Conservation (phyloP, 805 yeast genomes). For the Pichia rugopelliculosa region DNA sequence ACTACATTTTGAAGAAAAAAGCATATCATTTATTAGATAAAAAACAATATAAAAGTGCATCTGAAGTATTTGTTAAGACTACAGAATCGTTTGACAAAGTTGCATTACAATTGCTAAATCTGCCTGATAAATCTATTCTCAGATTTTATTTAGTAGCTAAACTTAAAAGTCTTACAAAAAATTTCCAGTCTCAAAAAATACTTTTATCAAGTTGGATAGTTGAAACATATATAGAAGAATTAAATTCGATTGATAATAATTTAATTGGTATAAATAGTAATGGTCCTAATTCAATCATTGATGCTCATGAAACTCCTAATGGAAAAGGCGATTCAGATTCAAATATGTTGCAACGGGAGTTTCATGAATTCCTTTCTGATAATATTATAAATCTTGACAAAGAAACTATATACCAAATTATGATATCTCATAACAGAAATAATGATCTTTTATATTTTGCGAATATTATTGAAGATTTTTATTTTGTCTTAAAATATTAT, state of each 20-base stretch:
- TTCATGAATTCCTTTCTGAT: slow-evolving; percentile 42
- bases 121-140: slow-evolving; percentile 35
- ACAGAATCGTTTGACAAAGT: slow-evolving; percentile 63
- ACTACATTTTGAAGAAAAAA: slow-evolving; percentile 44
- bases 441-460: slow-evolving; percentile 64
- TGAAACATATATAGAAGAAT: slow-evolving; percentile 45
- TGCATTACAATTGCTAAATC: slow-evolving; percentile 47
- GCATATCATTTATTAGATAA: slow-evolving; percentile 41
- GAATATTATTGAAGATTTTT: slow-evolving; percentile 56
- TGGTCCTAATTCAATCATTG: background rate
- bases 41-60: slow-evolving; percentile 33
- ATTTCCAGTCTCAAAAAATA: slow-evolving; percentile 36
- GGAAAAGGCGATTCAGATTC: background rate
- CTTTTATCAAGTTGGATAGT: slow-evolving; percentile 61
- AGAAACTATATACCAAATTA: slow-evolving; percentile 63
- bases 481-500: slow-evolving; percentile 62
- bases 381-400: slow-evolving; percentile 50
- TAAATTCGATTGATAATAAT: slow-evolving; percentile 35
- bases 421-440: slow-evolving; percentile 57
- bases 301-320: background rate
- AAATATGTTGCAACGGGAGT: slow-evolving; percentile 23
- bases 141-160: slow-evolving; percentile 39
- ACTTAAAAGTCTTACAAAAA: slow-evolving; percentile 27
- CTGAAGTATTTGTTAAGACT: slow-evolving; percentile 54
- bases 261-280: background rate